Base-by-base conservation (phyloP, 129 eudicot genomes). In the Artemisia annua region DNA sequence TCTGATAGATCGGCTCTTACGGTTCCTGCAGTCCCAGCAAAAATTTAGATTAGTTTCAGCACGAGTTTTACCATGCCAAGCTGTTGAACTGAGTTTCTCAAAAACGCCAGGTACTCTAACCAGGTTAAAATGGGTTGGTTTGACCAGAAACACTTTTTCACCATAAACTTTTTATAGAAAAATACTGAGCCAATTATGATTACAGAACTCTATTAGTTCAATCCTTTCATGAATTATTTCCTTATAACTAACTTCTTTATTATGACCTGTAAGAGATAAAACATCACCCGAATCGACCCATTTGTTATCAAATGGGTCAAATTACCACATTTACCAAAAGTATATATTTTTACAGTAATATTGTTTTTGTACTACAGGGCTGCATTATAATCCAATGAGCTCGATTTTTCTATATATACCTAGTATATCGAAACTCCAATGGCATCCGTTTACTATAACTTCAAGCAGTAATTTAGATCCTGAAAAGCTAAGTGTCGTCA, bases 401-500 rank as follows among this genome's bases (percentile, higher is more conserved):
- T 76, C 78, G 2, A 72, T 89, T 26, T 89, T 89, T 75, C 50
- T 89, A 58, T 83, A 89, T 16, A 71, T 89, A 57, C 86, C 89
- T 7, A 71, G 81, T 63, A 76, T 89, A 60, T 87, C 96, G 35
- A 87, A 79, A 78, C 81, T 85, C 18, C 90, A 89, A 76, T 89
- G 96, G 96, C 92, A 89, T 85, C 96, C 96, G 35, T 89, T 87
- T 50, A 80, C 92, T 0, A 26, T 89, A 18, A 89, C 79, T 73
- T 84, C 96, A 5, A 83, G 74, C 74, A 80, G 85, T 39, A 85
- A 75, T 62, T 30, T 80, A 70, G 96, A 89, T 50, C 85, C 79
- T 7, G 88, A 89, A n/a, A 81, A 67, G 64, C 80, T 89, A 32
- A 89, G 92, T 74, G 72, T 89, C 9, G 87, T 87, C 14, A 76